Evolutionary conservation across 768 basidiomycete genomes (phyloP), one percentile per base, ranked within the genome.

Genomic region (Kwoniella shandongensis): DNA sequence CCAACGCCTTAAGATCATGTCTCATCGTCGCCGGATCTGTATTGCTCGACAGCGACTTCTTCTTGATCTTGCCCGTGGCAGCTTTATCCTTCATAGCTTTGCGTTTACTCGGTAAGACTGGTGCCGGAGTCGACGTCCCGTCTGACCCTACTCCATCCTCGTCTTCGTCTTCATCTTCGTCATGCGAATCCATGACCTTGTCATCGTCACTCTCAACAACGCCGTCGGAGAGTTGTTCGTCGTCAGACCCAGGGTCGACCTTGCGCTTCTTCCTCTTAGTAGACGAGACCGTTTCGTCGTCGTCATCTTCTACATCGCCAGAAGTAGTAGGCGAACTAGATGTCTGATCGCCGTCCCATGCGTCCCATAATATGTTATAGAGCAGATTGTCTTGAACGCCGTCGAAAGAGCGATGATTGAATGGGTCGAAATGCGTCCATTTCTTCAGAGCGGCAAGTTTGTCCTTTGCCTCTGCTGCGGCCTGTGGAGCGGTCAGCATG

Each of bases 361-460:
- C 60, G 12, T 60, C 54, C 44, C 53, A 66, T n/a, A 76, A 44
- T 15, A 71, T 47, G 18, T 67, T 66, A 52, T 66, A 61, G 11
- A 76, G 62, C 8, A 73, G 23, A 12, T 57, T 52, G 54, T 76
- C 75, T 10, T 38, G 18, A 3, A 73, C 50, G 30, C 36, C 49
- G 1, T 48, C 41, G 57, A 69, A 66, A 3, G 65, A 63, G 7
- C 57, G 32, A 15, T 56, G 44, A 6, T 62, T 54, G 50, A 59
- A 63, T 8, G 59, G 62, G 49, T 76, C 73, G 56, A 74, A 59
- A 56, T 78, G 77, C 0, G 57, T 62, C 74, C 75, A 78, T 48
- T 70, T 65, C 36, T 67, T 73, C 36, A 78, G 59, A 0, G 72
- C 75, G 18, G 66, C 66, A 17, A 77, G 69, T 57, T 76, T 77